Evolutionary conservation across 2,329 filamentous ascomycete genomes (phyloP), one percentile per base, ranked within the genome.

Genomic region (Paramyrothecium sp.): DNA sequence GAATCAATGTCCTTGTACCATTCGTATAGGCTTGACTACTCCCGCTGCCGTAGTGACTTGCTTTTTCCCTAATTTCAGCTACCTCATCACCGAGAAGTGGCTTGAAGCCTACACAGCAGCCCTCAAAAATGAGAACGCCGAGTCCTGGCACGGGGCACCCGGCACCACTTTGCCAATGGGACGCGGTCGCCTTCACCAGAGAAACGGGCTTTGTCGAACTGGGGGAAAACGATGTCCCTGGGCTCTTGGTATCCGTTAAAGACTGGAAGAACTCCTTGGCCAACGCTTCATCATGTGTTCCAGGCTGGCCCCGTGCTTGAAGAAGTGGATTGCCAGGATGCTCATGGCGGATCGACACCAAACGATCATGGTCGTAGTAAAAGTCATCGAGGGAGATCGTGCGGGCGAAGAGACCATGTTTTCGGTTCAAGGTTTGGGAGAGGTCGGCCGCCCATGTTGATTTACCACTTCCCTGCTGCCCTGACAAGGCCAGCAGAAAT

Each of bases 381-480:
- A 67, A 56, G 21, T 65, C 63, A 47, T 67, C 62, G 1, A 67
- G 2, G 1, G 65, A 66, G 1, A 67, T 0, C 0, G 58, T 62
- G 1, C 61, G 57, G 2, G 61, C 61, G 17, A 58, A 61, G 23
- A 67, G 51, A 3, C 54, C 47, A 23, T 67, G 56, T n/a, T 61
- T 54, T 2, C 8, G 51, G 7, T 49, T 48, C 38, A 67, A 49
- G 5, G 57, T 53, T 7, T 56, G n/a, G 1, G 65, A 63, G 1
- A 67, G 53, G 34, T 60, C 63, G 22, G 53, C 55, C 11, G 65
- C 65, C 65, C 65, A 67, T 58, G 65, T 67, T 11, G 65, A 67
- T 19, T 67, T 67, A 1, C 65, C 65, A 26, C 65, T 67, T 12
- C 65, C 65, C 51, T 67, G 65, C 2, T 66, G 54, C 0, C 65